A percentile compares a stretch with the other conserved stretches of the same genome.
Evolutionary conservation across 83 land plant species (phyloP).

Genomic region (Picea abies): DNA sequence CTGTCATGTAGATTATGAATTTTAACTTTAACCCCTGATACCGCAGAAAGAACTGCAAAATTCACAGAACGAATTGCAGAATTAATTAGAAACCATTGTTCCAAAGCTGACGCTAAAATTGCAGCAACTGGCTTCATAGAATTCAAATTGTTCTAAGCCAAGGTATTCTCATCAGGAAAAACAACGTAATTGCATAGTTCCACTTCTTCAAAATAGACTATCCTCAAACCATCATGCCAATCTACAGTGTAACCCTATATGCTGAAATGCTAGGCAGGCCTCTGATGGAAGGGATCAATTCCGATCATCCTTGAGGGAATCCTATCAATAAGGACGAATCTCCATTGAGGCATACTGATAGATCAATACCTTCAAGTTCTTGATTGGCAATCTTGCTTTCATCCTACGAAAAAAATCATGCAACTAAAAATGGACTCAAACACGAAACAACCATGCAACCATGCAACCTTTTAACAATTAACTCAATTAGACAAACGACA

Average conservation of each 20-base stretch:
- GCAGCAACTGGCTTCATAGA: background rate
- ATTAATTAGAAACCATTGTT: too few species aligned
- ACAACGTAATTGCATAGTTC: background rate
- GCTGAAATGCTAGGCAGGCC: background rate
- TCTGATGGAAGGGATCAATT: background rate
- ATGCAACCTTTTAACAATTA: background rate
- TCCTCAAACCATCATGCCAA: background rate
- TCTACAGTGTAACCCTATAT: background rate
- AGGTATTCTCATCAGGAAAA: background rate
- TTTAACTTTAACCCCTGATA: slow-evolving; percentile 56
- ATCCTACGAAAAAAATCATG: background rate
- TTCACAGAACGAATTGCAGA: too few species aligned
- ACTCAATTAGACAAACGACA: background rate
- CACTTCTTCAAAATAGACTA: background rate
- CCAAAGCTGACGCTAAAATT: background rate
- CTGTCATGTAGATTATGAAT: slow-evolving; percentile 46
- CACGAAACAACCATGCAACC: background rate
- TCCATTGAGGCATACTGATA: background rate
- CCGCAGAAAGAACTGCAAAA: slow-evolving; percentile 72
- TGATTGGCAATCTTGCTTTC: background rate
- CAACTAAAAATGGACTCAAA: background rate
- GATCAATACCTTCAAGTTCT: background rate
- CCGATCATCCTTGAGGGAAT: slow-evolving; percentile 1
- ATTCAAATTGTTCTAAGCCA: background rate
- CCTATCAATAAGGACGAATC: background rate